Conservation (phyloP, 495 filamentous ascomycete species). For the Podospora pseudopauciseta region DNA sequence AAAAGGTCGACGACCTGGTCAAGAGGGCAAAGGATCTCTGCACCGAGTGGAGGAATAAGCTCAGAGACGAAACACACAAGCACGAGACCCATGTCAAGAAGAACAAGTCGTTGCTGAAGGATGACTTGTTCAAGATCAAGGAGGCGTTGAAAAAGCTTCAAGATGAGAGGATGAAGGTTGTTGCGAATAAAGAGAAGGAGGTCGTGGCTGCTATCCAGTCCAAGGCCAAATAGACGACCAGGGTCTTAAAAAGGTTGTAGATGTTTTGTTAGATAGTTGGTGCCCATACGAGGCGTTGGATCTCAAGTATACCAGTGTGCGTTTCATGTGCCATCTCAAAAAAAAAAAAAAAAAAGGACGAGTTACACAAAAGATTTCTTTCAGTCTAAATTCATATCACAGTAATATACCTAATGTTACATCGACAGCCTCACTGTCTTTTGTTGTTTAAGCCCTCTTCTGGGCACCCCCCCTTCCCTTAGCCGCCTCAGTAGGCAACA, state of each 20-base stretch:
- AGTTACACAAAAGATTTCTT: not conserved
- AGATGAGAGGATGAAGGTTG: conserved; percentile 62
- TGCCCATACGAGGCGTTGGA: not conserved
- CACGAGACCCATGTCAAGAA: conserved; percentile 62
- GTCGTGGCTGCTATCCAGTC: conserved; percentile 47
- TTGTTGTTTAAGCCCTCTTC: conserved; percentile 13
- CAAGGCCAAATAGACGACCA: conserved; percentile 9
- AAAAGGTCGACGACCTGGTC: conserved; percentile 60
- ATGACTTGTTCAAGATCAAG: conserved; percentile 64
- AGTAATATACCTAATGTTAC: not conserved
- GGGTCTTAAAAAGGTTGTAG: not conserved
- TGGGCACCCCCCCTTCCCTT: conserved; percentile 10
- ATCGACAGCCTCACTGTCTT: not conserved
- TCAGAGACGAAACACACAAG: conserved; percentile 52
- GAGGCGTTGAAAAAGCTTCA: conserved; percentile 71
- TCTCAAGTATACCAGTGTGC: not conserved
- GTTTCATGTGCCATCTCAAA: not conserved
- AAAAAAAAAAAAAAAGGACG: not conserved
- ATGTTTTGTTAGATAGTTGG: not conserved
- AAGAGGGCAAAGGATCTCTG: conserved; percentile 52
- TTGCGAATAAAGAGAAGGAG: conserved; percentile 65
- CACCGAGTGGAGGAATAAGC: conserved; percentile 57
- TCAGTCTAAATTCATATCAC: not conserved
- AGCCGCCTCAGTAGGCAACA: conserved; percentile 24
- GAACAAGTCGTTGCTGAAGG: conserved; percentile 54